These are phyloP conservation scores for Xenoacremonium recifei DNA, from an alignment of 2,329 filamentous ascomycete genomes.

Conservation along the genomic window DNA sequence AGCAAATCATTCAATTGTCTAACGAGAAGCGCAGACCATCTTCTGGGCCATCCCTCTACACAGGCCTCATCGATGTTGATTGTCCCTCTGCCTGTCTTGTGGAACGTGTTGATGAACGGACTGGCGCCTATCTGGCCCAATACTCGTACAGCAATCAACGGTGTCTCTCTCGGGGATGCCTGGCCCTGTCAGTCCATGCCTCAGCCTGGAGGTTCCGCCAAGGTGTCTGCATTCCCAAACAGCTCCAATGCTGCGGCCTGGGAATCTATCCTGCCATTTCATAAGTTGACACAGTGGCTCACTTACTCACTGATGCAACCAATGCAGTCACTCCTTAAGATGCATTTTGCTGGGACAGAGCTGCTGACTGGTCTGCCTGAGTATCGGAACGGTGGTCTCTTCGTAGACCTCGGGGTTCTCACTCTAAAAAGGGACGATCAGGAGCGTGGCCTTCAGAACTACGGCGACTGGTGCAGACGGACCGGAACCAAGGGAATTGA, in stretches of 20 bases:
- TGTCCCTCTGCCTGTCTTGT: conserved; percentile 81
- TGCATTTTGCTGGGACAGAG: conserved; percentile 78
- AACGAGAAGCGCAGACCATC: conserved; percentile 68
- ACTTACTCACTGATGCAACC: conserved; percentile 92
- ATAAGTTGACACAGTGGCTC: conserved; percentile 94
- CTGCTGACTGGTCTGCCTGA: conserved; percentile 86
- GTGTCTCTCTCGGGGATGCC: conserved; percentile 84
- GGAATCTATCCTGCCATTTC: conserved; percentile 85
- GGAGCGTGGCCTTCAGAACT: conserved; percentile 66
- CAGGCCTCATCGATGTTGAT: conserved; percentile 87
- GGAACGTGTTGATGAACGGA: conserved; percentile 87
- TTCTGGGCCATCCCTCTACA: conserved; percentile 88
- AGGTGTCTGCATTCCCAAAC: conserved; percentile 22
- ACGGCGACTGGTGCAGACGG: conserved; percentile 65
- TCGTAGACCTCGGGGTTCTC: conserved; percentile 80
- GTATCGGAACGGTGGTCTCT: conserved; percentile 86
- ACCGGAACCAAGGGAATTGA: conserved; percentile 63
- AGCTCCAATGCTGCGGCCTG: conserved; percentile 41
- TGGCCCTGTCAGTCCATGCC: conserved; percentile 90
- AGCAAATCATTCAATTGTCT: conserved; percentile 7
- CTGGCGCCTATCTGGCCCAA: conserved; percentile 85
- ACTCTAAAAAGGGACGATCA: conserved; percentile 70
- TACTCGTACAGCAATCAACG: conserved; percentile 83
- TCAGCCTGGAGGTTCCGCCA: conserved; percentile 43
- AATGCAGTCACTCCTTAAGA: conserved; percentile 76